Evolutionary conservation across 73 alveolate species (phyloP).

Genomic region (Paraurostyla sp.): DNA sequence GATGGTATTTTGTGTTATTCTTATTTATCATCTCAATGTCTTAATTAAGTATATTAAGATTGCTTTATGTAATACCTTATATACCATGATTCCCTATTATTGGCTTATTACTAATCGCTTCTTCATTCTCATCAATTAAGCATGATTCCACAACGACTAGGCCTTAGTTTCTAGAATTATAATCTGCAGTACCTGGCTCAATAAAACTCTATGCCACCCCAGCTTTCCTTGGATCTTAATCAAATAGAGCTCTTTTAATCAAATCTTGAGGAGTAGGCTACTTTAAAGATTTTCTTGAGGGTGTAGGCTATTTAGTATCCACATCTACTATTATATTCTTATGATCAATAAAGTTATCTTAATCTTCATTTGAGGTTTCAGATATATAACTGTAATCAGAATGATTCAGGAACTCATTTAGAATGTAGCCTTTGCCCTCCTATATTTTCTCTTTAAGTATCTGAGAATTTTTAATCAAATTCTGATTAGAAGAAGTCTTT

Average conservation of each 20-base stretch:
- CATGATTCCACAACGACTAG: neutral
- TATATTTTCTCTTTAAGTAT: neutral
- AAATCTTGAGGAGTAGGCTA: conserved; percentile 23
- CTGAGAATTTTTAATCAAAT: neutral
- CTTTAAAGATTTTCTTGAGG: neutral
- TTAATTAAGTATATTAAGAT: neutral
- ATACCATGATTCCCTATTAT: neutral
- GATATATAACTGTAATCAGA: neutral
- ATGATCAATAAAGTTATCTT: no score
- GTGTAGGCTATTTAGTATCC: conserved; percentile 25
- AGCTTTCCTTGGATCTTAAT: neutral
- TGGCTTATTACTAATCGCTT: conserved; percentile 14
- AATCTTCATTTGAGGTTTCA: conserved; percentile 3
- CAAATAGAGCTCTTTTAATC: neutral
- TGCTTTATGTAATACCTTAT: neutral
- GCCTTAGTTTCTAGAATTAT: neutral
- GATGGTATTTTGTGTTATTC: neutral
- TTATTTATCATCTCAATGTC: neutral
- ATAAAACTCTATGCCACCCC: neutral
- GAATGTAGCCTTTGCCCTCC: conserved; percentile 11
- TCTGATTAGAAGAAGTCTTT: neutral
- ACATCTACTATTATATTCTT: neutral
- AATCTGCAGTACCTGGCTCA: neutral
- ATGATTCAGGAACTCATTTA: conserved; percentile 2
- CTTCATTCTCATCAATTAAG: conserved; percentile 26